A percentile compares a stretch with the other conserved stretches of the same genome.
These are phyloP conservation scores for Aspergillus ostianus DNA, from an alignment of 495 filamentous ascomycete genomes.

Conservation along the genomic window DNA sequence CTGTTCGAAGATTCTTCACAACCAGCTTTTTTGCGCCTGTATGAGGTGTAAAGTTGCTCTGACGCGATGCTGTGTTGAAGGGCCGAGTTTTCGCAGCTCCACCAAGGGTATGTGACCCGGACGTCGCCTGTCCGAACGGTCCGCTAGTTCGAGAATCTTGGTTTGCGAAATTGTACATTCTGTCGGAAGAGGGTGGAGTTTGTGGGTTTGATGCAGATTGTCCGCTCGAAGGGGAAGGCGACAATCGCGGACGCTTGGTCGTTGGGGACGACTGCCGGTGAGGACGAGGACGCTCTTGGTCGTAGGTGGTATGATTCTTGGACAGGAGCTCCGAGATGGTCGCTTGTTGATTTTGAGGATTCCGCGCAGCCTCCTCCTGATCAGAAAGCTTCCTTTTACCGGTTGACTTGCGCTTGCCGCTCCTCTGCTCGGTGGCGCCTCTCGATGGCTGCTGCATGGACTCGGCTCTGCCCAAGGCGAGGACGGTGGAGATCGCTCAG, in stretches of 20 bases:
- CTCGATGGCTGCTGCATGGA: slow-evolving; percentile 49
- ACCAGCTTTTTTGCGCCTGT: slow-evolving; percentile 75
- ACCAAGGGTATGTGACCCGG: slow-evolving; percentile 18
- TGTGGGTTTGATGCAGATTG: slow-evolving; percentile 12
- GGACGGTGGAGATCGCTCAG: slow-evolving; percentile 21
- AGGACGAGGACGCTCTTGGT: slow-evolving; percentile 18
- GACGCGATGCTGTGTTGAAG: slow-evolving; percentile 25
- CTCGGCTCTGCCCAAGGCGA: slow-evolving; percentile 38
- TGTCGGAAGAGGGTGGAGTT: slow-evolving; percentile 28
- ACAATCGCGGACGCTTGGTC: slow-evolving; percentile 44
- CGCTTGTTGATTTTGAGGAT: slow-evolving; percentile 40
- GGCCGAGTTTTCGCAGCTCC: slow-evolving; percentile 25
- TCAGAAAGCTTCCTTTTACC: slow-evolving; percentile 49
- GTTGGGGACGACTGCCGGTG: slow-evolving; percentile 24
- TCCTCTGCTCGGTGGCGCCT: slow-evolving; percentile 44
- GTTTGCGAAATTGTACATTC: slow-evolving; percentile 50
- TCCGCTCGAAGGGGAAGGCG: slow-evolving; percentile 28
- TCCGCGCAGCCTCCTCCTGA: slow-evolving; percentile 36
- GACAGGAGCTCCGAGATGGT: slow-evolving; percentile 52
- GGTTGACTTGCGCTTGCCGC: slow-evolving; percentile 49
- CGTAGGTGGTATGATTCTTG: slow-evolving; percentile 22
- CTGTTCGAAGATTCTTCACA: slow-evolving; percentile 78
- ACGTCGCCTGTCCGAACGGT: slow-evolving; percentile 25
- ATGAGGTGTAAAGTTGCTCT: slow-evolving; percentile 43
- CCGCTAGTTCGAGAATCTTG: slow-evolving; percentile 32